phyloP scores from a whole-genome alignment of 2,329 filamentous ascomycete genomes.

The Lecanosticta acicola region DNA sequence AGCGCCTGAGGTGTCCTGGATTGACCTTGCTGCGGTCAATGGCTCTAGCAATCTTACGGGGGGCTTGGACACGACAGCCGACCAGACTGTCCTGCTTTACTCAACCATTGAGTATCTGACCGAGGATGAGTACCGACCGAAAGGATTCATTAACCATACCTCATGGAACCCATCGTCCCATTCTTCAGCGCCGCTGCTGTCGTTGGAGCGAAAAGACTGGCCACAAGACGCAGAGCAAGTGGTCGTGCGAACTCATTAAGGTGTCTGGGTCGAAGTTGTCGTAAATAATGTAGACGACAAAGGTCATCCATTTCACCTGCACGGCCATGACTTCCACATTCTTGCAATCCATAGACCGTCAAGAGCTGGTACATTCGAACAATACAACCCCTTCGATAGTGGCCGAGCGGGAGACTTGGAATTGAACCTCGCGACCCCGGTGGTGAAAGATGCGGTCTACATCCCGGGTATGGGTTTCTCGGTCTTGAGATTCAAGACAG shows the following conservation, averaged over 20 bases:
- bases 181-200: neutral
- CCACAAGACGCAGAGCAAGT: conserved; percentile 36
- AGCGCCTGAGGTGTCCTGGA: neutral
- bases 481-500: conserved; percentile 30
- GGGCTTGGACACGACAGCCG: conserved; percentile 21
- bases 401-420: conserved; percentile 8
- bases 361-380: conserved; percentile 10
- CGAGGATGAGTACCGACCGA: conserved; percentile 37
- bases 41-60: neutral
- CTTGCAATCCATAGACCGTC: neutral
- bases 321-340: conserved; percentile 26
- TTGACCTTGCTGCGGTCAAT: conserved; percentile 5
- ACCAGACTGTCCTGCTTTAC: conserved; percentile 41
- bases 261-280: conserved; percentile 41
- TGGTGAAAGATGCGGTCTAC: conserved; percentile 32
- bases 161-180: conserved; percentile 32
- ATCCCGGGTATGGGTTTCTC: conserved; percentile 32
- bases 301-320: conserved; percentile 45
- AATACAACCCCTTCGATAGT: conserved; percentile 12
- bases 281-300: conserved; percentile 49
- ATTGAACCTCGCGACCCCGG: conserved; percentile 10
- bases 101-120: conserved; percentile 42
- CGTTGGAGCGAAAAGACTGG: conserved; percentile 1
- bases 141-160: conserved; percentile 45
- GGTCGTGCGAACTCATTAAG: conserved; percentile 26